Percentiles rank a stretch among this genome's conserved stretches.
These are phyloP conservation scores for Vigna angularis DNA, from an alignment of 306 rosid genomes.

Conservation along the genomic window DNA sequence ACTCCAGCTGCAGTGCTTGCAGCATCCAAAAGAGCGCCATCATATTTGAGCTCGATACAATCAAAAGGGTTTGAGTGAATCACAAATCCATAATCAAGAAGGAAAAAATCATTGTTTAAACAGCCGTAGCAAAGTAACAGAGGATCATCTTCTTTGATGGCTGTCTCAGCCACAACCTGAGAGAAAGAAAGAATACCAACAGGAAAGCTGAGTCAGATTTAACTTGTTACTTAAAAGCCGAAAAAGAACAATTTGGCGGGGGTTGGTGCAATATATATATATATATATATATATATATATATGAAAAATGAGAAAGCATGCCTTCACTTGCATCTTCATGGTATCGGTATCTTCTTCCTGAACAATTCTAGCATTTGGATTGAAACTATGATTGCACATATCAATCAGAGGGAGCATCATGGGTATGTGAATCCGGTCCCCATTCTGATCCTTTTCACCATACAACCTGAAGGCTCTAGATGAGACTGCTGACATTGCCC, in stretches of 20 bases:
- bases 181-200: constrained; percentile 38
- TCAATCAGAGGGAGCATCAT: constrained; percentile 99
- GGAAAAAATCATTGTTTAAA: constrained; percentile 82
- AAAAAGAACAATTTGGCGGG: not conserved
- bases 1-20: constrained; percentile 92
- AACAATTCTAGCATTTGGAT: constrained; percentile 77
- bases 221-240: constrained; percentile 20
- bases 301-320: constrained; percentile 34
- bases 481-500: constrained; percentile 99
- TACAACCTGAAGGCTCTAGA: constrained; percentile 87
- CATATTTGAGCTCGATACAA: constrained; percentile 83
- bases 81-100: constrained; percentile 93
- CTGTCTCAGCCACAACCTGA: constrained; percentile 91
- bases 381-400: constrained; percentile 97
- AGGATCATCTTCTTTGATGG: constrained; percentile 65
- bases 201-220: constrained; percentile 26
- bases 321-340: constrained; percentile 76
- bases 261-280: not conserved
- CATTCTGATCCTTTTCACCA: constrained; percentile 66
- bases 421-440: constrained; percentile 55
- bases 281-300: not conserved
- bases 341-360: constrained; percentile 70
- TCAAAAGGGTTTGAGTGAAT: constrained; percentile 82
- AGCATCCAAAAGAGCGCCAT: constrained; percentile 88
- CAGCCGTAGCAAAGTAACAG: constrained; percentile 79